Evolutionary conservation across 75 land plant genomes (phyloP), one percentile per base, ranked within the genome.

Genomic region (Pseudotsuga menziesii): DNA sequence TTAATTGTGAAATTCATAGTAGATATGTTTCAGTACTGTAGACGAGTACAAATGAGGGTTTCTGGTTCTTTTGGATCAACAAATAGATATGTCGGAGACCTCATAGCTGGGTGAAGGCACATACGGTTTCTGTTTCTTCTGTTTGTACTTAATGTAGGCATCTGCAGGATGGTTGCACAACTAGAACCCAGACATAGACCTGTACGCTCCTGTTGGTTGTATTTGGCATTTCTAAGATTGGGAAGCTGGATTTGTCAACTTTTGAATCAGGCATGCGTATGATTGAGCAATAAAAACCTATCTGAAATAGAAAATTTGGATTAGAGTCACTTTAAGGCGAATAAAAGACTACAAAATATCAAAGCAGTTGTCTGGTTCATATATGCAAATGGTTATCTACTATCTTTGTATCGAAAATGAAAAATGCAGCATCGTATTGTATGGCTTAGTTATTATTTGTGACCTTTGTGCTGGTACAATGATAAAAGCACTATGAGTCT

Each of bases 21-120:
- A 67, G 48, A 67, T 67, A 36, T 27, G 72, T 67, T 16, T 29
- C 39, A n/a, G n/a, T 19, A 3, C 2, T 39, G 8, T 9, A n/a
- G 22, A 9, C 25, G n/a, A 39, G 20, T 22, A 69, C 20, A 11
- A 69, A 20, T 11, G 44, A 69, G n/a, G 52, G 72, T n/a, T 22
- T n/a, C 25, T n/a, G 54, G 52, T 9, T 69, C 13, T 39, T n/a
- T 41, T 69, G 25, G 39, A 20, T 69, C 44, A 39, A 41, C 29
- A 19, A 8, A n/a, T 55, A n/a, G 61, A 57, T 48, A 48, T 74
- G 32, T n/a, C 23, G 22, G 3, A 55, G 22, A 74, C 26, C 4
- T 74, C 61, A 57, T 74, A 55, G 7, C 59, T 27, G 26, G 57
- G 29, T 74, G 76, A 74, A 5, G 35, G 32, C 32, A 27, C 59